These are phyloP conservation scores for Exophiala aquamarina DNA, from an alignment of 2,329 filamentous ascomycete genomes.

Conservation along the genomic window DNA sequence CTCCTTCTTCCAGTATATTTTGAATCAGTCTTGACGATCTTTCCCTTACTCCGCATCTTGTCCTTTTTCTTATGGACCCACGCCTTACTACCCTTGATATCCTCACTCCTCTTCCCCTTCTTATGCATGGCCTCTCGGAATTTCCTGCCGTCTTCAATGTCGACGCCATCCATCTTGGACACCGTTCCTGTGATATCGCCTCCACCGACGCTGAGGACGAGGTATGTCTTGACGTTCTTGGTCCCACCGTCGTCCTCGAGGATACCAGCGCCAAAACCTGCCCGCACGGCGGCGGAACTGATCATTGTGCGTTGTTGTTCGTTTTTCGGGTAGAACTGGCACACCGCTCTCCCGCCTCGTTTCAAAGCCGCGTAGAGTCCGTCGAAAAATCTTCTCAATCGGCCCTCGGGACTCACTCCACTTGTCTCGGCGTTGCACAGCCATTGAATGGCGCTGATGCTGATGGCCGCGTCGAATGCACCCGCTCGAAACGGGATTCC, in stretches of 20 bases:
- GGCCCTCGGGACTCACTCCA: constrained; percentile 69
- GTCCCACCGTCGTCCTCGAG: constrained; percentile 94
- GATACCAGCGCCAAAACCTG: constrained; percentile 91
- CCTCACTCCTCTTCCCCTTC: constrained; percentile 48
- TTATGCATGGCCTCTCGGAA: constrained; percentile 43
- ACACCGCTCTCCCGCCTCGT: constrained; percentile 84
- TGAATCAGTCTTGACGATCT: constrained; percentile 85
- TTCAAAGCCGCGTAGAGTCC: constrained; percentile 82
- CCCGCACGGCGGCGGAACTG: constrained; percentile 81
- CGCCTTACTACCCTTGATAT: constrained; percentile 51
- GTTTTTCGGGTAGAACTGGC: constrained; percentile 98
- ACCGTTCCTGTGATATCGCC: constrained; percentile 92
- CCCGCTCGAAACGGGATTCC: constrained; percentile 91
- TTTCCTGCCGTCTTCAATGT: constrained; percentile 70
- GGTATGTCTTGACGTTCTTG: constrained; percentile 94
- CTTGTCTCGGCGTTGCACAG: constrained; percentile 81
- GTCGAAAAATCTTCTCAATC: constrained; percentile 85
- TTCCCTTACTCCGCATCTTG: constrained; percentile 92
- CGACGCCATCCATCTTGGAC: constrained; percentile 82
- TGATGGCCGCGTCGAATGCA: constrained; percentile 91
- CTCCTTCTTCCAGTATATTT: constrained; percentile 94
- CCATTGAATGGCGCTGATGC: constrained; percentile 97
- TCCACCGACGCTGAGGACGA: constrained; percentile 86
- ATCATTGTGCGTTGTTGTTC: constrained; percentile 91
- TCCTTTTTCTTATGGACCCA: constrained; percentile 68